These are phyloP conservation scores for Acidomyces sp. DNA, from an alignment of 495 filamentous ascomycete species.

Conservation along the genomic window DNA sequence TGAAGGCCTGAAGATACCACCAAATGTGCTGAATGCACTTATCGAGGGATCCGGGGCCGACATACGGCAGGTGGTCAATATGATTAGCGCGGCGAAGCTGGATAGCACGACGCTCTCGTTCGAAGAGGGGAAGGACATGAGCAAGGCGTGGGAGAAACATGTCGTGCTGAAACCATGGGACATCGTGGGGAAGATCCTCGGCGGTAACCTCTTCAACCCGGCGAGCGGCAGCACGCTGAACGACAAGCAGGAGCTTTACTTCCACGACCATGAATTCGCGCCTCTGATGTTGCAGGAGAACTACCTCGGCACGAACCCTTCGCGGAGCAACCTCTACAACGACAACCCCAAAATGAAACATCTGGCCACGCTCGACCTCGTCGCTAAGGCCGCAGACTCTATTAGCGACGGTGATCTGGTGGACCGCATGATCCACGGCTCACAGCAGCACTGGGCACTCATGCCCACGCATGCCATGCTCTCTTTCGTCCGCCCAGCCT, in stretches of 20 bases:
- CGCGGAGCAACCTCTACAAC: conserved; percentile 35
- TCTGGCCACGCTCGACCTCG: conserved; percentile 69
- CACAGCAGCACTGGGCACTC: conserved; percentile 93
- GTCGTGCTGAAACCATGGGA: conserved; percentile 96
- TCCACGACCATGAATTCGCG: conserved; percentile 97
- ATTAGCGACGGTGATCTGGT: conserved; percentile 96
- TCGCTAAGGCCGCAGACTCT: conserved; percentile 77
- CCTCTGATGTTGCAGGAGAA: conserved; percentile 97
- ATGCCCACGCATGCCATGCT: conserved; percentile 98
- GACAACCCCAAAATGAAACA: conserved; percentile 52
- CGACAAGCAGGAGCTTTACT: conserved; percentile 97
- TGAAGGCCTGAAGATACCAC: conserved; percentile 75
- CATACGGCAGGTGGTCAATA: conserved; percentile 97
- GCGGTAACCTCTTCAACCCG: conserved; percentile 68
- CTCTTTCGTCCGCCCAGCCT: conserved; percentile 86
- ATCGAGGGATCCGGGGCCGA: conserved; percentile 91
- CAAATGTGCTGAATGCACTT: conserved; percentile 78
- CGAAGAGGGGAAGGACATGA: conserved; percentile 77
- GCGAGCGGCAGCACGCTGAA: conserved; percentile 75
- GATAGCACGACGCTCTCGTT: conserved; percentile 68
- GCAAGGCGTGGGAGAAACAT: conserved; percentile 96
- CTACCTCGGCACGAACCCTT: conserved; percentile 72
- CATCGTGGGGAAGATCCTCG: conserved; percentile 84
- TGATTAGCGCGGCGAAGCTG: conserved; percentile 85
- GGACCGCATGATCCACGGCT: conserved; percentile 94